Base-by-base conservation (phyloP, 2,329 filamentous ascomycete genomes). In the Aspergillus fijiensis region DNA sequence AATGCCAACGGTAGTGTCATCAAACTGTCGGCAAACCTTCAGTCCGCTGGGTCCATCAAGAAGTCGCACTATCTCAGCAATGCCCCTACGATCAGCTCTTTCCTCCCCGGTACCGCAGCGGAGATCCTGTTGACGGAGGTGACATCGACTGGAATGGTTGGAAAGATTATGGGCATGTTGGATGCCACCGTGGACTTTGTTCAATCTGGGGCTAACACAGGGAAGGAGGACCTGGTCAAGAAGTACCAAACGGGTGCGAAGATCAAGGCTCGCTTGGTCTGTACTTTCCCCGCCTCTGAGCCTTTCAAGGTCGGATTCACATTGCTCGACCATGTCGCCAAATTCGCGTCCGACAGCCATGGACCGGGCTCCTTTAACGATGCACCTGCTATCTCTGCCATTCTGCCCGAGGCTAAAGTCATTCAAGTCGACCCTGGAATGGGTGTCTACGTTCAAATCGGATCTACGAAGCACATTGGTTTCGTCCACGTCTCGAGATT, bases 401-500 rank as follows among this genome's bases (percentile, higher is more conserved):
- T 90, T 49, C 80, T 97, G 27, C 88, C 94, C 51, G 85, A 89
- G 65, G 91, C 90, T 59, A 92, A 86, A 42, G 87, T 99, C 7
- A 84, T 87, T 56, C 89, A 89, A 66, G 91, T 97, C 2, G 90
- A 96, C 65, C 81, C 87, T 5, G 87, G 88, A 3, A 85, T 94
- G 61, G 96, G 95, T 56, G 81, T 97, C 2, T 96, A 96, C 69
- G 82, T 93, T 16, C 85, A 90, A 66, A 77, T 94, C 27, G 88
- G 87, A 2, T 77, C 89, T 5, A 80, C 84, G 47, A 85, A 87
- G 31, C 69, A 77, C 27, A 81, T 94, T n/a, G 91, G 91, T 10
- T 99, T 97, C 70, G 92, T 96, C 23, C 95, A 99, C 75, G 96
- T 99, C 65, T 99, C 95, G 1, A 87, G 91, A 64, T 85, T 99